Percentiles rank a stretch among this genome's conserved stretches.
Conservation (phyloP, 768 basidiomycete genomes). For the Psilocybe azurescens region DNA sequence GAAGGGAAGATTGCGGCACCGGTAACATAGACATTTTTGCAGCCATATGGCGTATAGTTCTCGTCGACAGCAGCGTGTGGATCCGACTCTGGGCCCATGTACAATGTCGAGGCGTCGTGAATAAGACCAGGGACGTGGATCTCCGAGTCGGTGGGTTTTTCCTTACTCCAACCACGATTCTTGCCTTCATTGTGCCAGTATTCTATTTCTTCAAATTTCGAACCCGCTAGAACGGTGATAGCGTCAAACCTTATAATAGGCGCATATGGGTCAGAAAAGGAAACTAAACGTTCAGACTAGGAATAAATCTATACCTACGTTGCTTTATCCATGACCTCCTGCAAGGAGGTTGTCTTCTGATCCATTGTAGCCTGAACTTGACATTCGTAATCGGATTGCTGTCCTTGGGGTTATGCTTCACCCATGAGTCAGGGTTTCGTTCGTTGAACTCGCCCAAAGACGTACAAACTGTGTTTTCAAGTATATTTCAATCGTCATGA, state of each 20-base stretch:
- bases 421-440: too few relatives aligned
- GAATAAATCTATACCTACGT: background rate
- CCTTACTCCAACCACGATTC: slow-evolving; percentile 4
- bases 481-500: too few relatives aligned
- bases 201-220: background rate
- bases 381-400: slow-evolving; percentile 10
- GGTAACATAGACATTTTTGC: slow-evolving; percentile 19
- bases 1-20: slow-evolving; percentile 19
- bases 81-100: slow-evolving; percentile 5
- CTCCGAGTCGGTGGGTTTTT: background rate
- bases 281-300: too few relatives aligned
- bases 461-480: slow-evolving; percentile 13
- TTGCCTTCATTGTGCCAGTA: slow-evolving; percentile 9
- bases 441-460: slow-evolving; percentile 12
- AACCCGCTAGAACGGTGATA: slow-evolving; percentile 6
- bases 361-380: slow-evolving; percentile 7
- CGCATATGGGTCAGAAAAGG: background rate
- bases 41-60: slow-evolving; percentile 9
- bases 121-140: slow-evolving; percentile 9
- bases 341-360: background rate
- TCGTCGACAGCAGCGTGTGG: slow-evolving; percentile 6
- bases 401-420: background rate
- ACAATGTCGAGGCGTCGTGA: slow-evolving; percentile 8
- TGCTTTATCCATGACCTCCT: slow-evolving; percentile 11
- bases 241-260: background rate